Evolutionary conservation across 345 rosid genomes (phyloP).

Genomic region (Brassica rapa): DNA sequence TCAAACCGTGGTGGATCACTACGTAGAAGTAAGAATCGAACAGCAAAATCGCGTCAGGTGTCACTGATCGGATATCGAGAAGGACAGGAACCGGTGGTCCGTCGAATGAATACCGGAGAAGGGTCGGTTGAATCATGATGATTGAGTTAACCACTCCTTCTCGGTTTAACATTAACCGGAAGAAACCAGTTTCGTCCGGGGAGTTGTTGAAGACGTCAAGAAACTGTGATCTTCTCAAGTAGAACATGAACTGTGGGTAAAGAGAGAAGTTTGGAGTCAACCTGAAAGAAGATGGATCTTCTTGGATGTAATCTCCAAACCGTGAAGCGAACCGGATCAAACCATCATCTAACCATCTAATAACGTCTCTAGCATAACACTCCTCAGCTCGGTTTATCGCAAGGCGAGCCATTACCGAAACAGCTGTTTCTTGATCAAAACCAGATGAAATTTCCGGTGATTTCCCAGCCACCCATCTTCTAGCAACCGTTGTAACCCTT

Average conservation of each 20-base stretch:
- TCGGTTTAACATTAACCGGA: slow-evolving; percentile 82
- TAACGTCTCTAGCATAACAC: slow-evolving; percentile 71
- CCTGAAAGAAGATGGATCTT: slow-evolving; percentile 93
- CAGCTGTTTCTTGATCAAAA: slow-evolving; percentile 97
- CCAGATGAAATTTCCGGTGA: slow-evolving; percentile 78
- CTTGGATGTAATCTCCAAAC: slow-evolving; percentile 85
- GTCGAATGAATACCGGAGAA: slow-evolving; percentile 81
- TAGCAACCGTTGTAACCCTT: slow-evolving; percentile 89
- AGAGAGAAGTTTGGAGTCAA: slow-evolving; percentile 86
- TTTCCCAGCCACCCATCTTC: slow-evolving; percentile 86
- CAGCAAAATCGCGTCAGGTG: slow-evolving; percentile 75
- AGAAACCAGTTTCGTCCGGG: slow-evolving; percentile 90
- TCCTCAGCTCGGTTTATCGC: slow-evolving; percentile 80
- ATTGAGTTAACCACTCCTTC: slow-evolving; percentile 90
- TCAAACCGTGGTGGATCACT: slow-evolving; percentile 85
- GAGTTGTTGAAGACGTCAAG: slow-evolving; percentile 86
- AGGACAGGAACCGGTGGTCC: slow-evolving; percentile 97
- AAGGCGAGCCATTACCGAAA: slow-evolving; percentile 90
- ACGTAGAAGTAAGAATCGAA: slow-evolving; percentile 91
- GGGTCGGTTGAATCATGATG: slow-evolving; percentile 94
- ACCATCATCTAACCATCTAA: slow-evolving; percentile 88
- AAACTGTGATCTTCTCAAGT: slow-evolving; percentile 93
- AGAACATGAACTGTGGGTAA: slow-evolving; percentile 94
- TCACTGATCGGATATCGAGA: slow-evolving; percentile 79
- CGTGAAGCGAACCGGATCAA: slow-evolving; percentile 75